phyloP scores from a whole-genome alignment of 352 stramenopile species.

The Pythium periplocum region DNA sequence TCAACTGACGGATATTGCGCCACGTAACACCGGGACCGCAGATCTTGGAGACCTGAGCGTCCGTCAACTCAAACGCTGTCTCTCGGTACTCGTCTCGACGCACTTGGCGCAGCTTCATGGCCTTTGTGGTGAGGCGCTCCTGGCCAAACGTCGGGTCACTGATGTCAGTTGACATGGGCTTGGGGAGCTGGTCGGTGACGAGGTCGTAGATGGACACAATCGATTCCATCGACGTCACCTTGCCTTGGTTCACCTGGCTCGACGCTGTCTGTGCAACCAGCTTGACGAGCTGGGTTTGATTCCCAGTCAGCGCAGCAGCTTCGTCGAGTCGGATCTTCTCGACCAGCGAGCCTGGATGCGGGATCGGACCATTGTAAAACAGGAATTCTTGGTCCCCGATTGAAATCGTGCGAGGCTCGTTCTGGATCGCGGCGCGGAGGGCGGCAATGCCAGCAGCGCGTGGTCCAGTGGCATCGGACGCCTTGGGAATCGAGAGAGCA shows the following conservation, averaged over 20 bases:
- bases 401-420: background rate
- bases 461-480: background rate
- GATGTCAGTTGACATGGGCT: constrained; percentile 5
- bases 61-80: background rate
- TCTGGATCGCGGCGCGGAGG: background rate
- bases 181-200: background rate
- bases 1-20: background rate
- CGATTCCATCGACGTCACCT: background rate
- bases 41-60: constrained; percentile 2
- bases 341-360: background rate
- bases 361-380: background rate
- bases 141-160: constrained; percentile 8
- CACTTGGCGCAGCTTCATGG: constrained; percentile 7
- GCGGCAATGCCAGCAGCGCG: background rate
- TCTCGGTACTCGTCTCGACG: background rate
- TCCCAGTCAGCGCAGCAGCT: background rate
- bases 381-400: background rate
- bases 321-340: background rate
- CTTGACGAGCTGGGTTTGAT: background rate
- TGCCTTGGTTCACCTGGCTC: background rate
- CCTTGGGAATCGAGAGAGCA: too few species aligned
- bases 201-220: constrained; percentile 5
- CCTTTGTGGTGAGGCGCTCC: constrained; percentile 5
- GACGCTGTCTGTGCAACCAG: background rate
- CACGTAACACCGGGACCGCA: constrained; percentile 6